These are phyloP conservation scores for Lactarius hengduanensis DNA, from an alignment of 768 basidiomycete species.

Conservation along the genomic window DNA sequence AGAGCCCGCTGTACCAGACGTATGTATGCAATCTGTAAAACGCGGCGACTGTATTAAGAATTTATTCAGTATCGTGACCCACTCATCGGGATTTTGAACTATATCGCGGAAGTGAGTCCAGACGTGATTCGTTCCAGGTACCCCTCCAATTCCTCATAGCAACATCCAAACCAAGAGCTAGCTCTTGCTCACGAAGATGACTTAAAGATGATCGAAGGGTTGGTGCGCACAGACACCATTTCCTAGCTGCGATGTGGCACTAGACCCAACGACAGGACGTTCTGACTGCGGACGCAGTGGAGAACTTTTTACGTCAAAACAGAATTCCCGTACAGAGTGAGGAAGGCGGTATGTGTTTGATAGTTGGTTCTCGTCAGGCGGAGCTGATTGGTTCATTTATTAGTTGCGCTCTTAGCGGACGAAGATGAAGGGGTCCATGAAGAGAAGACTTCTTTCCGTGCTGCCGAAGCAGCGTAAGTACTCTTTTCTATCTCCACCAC, in stretches of 20 bases:
- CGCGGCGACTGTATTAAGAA: not conserved
- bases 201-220: constrained; percentile 17
- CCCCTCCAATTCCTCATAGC: not conserved
- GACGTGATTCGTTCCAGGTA: not conserved
- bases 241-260: not conserved
- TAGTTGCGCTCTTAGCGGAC: constrained; percentile 5
- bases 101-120: constrained; percentile 20
- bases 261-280: not conserved
- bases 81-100: constrained; percentile 21
- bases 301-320: not conserved
- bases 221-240: not conserved
- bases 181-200: constrained; percentile 27
- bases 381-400: not conserved
- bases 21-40: not conserved
- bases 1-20: constrained; percentile 20
- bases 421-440: constrained; percentile 5
- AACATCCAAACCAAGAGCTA: constrained; percentile 19
- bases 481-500: too few relatives aligned
- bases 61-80: constrained; percentile 20
- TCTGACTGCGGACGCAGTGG: not conserved
- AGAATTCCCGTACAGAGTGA: not conserved
- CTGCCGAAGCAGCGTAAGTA: too few relatives aligned
- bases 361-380: not conserved
- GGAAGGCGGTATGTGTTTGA: constrained; percentile 3
- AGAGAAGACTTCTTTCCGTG: not conserved